Percentiles rank a stretch among this genome's conserved stretches.
Evolutionary conservation across 768 basidiomycete genomes (phyloP).

Genomic region (Rhizopogon vinicolor): DNA sequence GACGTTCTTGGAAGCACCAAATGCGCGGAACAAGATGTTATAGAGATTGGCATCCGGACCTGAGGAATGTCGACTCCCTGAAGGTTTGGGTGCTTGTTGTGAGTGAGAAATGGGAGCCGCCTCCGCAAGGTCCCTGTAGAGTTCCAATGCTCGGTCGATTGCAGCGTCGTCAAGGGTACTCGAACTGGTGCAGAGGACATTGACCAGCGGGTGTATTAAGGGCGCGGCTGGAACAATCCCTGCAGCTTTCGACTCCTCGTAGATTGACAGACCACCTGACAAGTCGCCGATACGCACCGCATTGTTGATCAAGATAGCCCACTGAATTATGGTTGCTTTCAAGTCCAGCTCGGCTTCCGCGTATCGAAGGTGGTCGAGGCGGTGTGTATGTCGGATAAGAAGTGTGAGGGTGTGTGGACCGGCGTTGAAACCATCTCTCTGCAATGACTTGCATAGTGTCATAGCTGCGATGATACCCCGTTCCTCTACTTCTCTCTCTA

Average conservation of each 20-base stretch:
- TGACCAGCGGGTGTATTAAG: slow-evolving; percentile 54
- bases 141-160: slow-evolving; percentile 48
- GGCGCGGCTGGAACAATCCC: slow-evolving; percentile 45
- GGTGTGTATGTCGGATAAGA: slow-evolving; percentile 39
- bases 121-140: slow-evolving; percentile 46
- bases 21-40: slow-evolving; percentile 45
- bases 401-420: slow-evolving; percentile 30
- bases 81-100: background rate
- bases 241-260: slow-evolving; percentile 37
- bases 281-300: slow-evolving; percentile 34
- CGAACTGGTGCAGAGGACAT: slow-evolving; percentile 38
- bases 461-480: slow-evolving; percentile 32
- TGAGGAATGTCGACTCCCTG: slow-evolving; percentile 27
- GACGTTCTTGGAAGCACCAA: slow-evolving; percentile 40
- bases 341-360: slow-evolving; percentile 38
- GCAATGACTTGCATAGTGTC: slow-evolving; percentile 28
- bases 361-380: slow-evolving; percentile 36
- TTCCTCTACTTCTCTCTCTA: slow-evolving; percentile 27
- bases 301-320: slow-evolving; percentile 54
- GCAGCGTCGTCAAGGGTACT: slow-evolving; percentile 33
- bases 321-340: slow-evolving; percentile 39
- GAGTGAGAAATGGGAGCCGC: slow-evolving; percentile 23
- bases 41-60: slow-evolving; percentile 54
- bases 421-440: slow-evolving; percentile 28
- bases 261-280: slow-evolving; percentile 42